Evolutionary conservation across 2,329 filamentous ascomycete species (phyloP).

Genomic region (Rutstroemia sp.): DNA sequence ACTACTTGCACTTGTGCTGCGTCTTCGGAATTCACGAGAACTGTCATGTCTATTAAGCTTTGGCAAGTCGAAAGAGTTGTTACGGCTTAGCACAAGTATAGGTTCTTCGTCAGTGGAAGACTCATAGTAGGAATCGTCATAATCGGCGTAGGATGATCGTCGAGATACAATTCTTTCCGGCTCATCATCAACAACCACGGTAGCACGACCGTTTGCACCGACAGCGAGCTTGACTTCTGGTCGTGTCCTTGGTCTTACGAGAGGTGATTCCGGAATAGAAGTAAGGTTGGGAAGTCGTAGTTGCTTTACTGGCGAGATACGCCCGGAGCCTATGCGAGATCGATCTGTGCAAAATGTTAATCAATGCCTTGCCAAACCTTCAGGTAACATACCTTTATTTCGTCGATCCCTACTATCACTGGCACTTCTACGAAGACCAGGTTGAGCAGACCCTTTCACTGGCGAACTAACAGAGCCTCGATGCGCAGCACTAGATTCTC

Average conservation of each 20-base stretch:
- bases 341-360: slow-evolving; percentile 18
- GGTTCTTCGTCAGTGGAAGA: slow-evolving; percentile 58
- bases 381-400: slow-evolving; percentile 16
- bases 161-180: slow-evolving; percentile 15
- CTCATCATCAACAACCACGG: slow-evolving; percentile 22
- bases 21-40: slow-evolving; percentile 15
- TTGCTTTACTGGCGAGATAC: slow-evolving; percentile 44
- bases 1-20: slow-evolving; percentile 19
- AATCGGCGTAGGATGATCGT: slow-evolving; percentile 21
- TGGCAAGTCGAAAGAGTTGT: slow-evolving; percentile 41
- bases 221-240: slow-evolving; percentile 57
- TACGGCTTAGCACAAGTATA: slow-evolving; percentile 56
- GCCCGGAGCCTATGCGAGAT: slow-evolving; percentile 18
- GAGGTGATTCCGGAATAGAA: slow-evolving; percentile 49
- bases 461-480: slow-evolving; percentile 26
- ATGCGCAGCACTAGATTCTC: slow-evolving; percentile 17
- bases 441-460: slow-evolving; percentile 23
- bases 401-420: slow-evolving; percentile 25
- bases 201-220: slow-evolving; percentile 48
- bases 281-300: slow-evolving; percentile 41
- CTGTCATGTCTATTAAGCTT: slow-evolving; percentile 21
- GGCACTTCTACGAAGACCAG: slow-evolving; percentile 23
- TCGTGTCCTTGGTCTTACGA: slow-evolving; percentile 32
- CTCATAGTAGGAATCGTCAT: slow-evolving; percentile 39
- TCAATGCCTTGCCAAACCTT: neutral